Evolutionary conservation across 345 rosid genomes (phyloP), one percentile per base, ranked within the genome.

Genomic region (Isatis tinctoria): DNA sequence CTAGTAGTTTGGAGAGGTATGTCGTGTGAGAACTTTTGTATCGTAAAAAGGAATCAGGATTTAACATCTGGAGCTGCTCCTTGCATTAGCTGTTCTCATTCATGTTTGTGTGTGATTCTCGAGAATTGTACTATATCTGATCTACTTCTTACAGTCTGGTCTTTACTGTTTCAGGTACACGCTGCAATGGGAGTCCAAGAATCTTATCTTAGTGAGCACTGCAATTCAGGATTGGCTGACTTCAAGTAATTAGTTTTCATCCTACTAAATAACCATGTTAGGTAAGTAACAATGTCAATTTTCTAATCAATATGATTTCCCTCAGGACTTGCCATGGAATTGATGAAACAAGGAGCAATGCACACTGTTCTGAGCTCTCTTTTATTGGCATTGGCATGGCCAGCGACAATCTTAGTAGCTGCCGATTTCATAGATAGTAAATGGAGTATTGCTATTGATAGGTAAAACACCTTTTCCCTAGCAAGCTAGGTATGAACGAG

Each of bases 261-360:
- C 66, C 61, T 54, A 73, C 8, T 28, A 28, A 9, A 47, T 20
- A 49, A 43, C 64, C 48, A 65, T 64, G 26, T 70, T 30, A n/a
- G n/a, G n/a, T n/a, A 20, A 70, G 53, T 78, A 28, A 43, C 32
- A 20, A 53, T 49, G 26, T 64, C 66, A 33, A 9, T 61, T 11
- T 35, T 8, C 49, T 33, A 7, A 58, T 41, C 26, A 32, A 48
- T 61, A 22, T 40, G 75, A 53, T 73, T 77, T 80, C 51, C 65
- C 67, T 51, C 76, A 93, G 98, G 87, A 36, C 69, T 95, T 80
- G 89, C 97, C 28, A 54, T 76, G 83, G 91, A 81, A 80, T 76
- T 95, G 83, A 92, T 92, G 99, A 92, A 74, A 82, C 96, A 87
- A 82, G 99, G 99, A 57, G 99, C 97, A 60, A 90, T 92, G 99